A percentile compares a stretch with the other conserved stretches of the same genome.
phyloP scores from a whole-genome alignment of 805 yeast species.

The Nakazawaea populi region DNA sequence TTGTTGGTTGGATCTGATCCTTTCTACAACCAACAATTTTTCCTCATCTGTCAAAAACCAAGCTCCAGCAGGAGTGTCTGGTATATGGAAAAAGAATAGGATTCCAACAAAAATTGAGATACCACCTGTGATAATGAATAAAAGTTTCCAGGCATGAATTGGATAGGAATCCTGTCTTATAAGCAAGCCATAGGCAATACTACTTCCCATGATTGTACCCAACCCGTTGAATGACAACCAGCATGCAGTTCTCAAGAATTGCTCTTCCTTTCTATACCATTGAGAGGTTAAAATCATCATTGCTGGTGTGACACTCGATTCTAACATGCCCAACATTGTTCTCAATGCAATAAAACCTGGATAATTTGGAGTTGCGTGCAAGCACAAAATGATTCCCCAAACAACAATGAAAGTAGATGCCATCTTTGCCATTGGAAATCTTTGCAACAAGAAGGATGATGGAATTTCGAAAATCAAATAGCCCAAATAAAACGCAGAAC shows the following conservation, averaged over 20 bases:
- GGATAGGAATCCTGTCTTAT: conserved; percentile 31
- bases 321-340: conserved; percentile 41
- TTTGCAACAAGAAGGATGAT: conserved; percentile 37
- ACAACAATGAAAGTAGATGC: conserved; percentile 37
- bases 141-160: conserved; percentile 51
- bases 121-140: conserved; percentile 50
- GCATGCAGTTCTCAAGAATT: conserved; percentile 22
- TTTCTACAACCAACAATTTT: conserved; percentile 34
- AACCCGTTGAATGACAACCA: conserved; percentile 34
- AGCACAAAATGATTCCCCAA: conserved; percentile 50
- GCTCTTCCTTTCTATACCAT: conserved; percentile 33
- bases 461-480: conserved; percentile 50
- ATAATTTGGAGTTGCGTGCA: conserved; percentile 39
- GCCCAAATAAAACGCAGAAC: conserved; percentile 48
- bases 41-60: conserved; percentile 32
- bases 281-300: conserved; percentile 46
- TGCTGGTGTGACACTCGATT: conserved; percentile 47
- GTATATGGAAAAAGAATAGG: conserved; percentile 35
- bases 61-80: conserved; percentile 40
- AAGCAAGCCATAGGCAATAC: conserved; percentile 47
- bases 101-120: conserved; percentile 46
- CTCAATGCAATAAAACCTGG: conserved; percentile 32
- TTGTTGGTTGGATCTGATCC: conserved; percentile 41
- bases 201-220: conserved; percentile 39
- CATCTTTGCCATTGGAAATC: conserved; percentile 46